Evolutionary conservation across 2,329 filamentous ascomycete species (phyloP), one percentile per base, ranked within the genome.

Genomic region (Colletotrichum sp.): DNA sequence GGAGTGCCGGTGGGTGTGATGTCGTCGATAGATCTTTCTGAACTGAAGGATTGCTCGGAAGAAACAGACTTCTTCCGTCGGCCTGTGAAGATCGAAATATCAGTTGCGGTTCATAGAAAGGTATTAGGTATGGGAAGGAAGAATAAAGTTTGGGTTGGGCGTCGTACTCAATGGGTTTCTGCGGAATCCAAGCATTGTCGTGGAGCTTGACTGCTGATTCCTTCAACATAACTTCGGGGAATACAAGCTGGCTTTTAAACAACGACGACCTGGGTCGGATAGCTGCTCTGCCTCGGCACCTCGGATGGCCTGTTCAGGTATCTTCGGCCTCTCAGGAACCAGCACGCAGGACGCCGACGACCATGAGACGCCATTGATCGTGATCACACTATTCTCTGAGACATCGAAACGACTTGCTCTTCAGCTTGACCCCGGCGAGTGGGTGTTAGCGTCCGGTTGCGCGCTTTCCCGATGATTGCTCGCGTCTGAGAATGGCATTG

Each of bases 131-230:
- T 34, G n/a, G 24, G 44, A 65, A 18, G 39, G 32, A 59, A 49
- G 44, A 26, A 24, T 4, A 21, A 32, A n/a, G 32, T 34, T 21
- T 21, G 4, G 18, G 12, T 7, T 26, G 30, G 18, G 72, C 72
- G 44, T 60, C 72, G 44, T 60, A 76, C 73, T 76, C 44, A 73
- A 39, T 59, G 73, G 70, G 59, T 73, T 72, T 73, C 63, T 73
- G 70, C 70, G 69, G 64, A 76, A 73, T 76, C 73, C 73, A 68
- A 76, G 73, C 73, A 76, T 76, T 49, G 16, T 72, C n/a, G 24
- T 26, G 18, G 21, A 49, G 44, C n/a, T 49, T 49, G 21, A 24
- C 13, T 65, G 44, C 15, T 68, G 44, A 10, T 39, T 39, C 24
- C 63, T 18, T 21, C 63, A 21, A 4, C 8, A 66, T 32, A 4